Base-by-base conservation (phyloP, 2,329 filamentous ascomycete genomes). In the Colletotrichum brevisporum region DNA sequence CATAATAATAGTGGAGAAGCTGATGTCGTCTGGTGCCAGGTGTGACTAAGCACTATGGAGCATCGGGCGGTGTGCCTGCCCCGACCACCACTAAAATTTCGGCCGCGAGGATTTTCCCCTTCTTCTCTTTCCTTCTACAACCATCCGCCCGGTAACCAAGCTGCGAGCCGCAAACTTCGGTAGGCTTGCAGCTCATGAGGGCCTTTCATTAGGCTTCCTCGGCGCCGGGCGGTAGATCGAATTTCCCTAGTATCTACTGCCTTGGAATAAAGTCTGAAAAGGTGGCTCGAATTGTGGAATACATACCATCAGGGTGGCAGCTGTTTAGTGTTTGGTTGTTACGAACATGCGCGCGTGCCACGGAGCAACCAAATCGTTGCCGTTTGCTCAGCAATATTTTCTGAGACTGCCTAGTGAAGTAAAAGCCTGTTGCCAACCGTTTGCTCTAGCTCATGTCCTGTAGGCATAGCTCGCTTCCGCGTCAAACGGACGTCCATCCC, bases 211-310 rank as follows among this genome's bases (percentile, higher is more conserved):
- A 88, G 84, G 81, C 78, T 76, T 80, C 79, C 80, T 81, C 80
- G 73, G 74, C 79, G 82, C 82, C 84, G 87, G 85, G 90, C 88
- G 90, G 86, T 79, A 92, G 89, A 92, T 71, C 26, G 60, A 76
- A 69, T 65, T 75, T 91, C 86, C 89, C 90, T 90, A 91, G 92
- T 94, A 94, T 94, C 92, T 94, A 91, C 92, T 93, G 90, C 91
- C 90, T 90, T 92, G 87, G 91, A 94, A 88, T 90, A 82, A 82
- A 81, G 79, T 85, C 85, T 94, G 92, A 93, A 88, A 89, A 90
- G 90, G 91, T 90, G 86, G 92, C 91, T 94, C 92, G 92, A 93
- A 91, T 90, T 90, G 90, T 90, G 88, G 90, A 70, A 90, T 88
- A 93, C 90, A 93, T 84, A 75, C 75, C 59, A 63, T 57, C 36